Evolutionary conservation across 2,329 filamentous ascomycete genomes (phyloP).

Genomic region (Torrubiellomyces zombiae): DNA sequence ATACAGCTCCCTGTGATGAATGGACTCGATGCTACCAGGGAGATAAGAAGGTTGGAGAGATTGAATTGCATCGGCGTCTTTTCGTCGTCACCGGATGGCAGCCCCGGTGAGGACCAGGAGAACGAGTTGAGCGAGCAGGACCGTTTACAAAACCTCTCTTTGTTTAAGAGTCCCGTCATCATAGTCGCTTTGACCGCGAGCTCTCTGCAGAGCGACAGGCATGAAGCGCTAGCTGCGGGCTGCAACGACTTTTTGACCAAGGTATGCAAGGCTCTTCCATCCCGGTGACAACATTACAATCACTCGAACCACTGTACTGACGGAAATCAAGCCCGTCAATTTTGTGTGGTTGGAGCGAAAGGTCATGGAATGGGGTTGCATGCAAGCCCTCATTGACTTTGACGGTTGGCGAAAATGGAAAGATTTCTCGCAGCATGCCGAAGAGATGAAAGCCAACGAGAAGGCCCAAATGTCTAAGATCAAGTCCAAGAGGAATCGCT

Average conservation of each 20-base stretch:
- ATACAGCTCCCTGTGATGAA: conserved; percentile 97
- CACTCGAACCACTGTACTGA: too few relatives aligned
- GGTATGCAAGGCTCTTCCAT: too few relatives aligned
- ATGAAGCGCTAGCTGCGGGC: conserved; percentile 84
- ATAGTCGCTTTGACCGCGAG: conserved; percentile 94
- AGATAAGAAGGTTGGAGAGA: conserved; percentile 78
- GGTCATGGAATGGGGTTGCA: conserved; percentile 98
- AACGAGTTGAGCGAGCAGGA: conserved; percentile 45
- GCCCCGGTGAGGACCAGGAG: conserved; percentile 23
- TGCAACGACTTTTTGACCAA: conserved; percentile 98
- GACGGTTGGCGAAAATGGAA: conserved; percentile 98
- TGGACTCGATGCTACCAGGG: conserved; percentile 82
- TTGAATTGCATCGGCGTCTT: conserved; percentile 91
- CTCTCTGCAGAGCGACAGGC: conserved; percentile 83
- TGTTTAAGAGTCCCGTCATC: conserved; percentile 95
- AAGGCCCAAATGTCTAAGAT: conserved; percentile 19
- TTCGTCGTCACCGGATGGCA: conserved; percentile 45
- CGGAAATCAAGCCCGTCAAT: conserved; percentile 61
- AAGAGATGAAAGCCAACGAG: conserved; percentile 24
- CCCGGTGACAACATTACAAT: too few relatives aligned
- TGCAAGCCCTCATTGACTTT: conserved; percentile 97
- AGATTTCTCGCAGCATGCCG: conserved; percentile 44
- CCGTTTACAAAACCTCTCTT: conserved; percentile 44
- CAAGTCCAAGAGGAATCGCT: conserved; percentile 28
- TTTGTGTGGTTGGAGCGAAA: conserved; percentile 96